Conservation (phyloP, 2,329 filamentous ascomycete genomes). For the Cladosporium halotolerans region DNA sequence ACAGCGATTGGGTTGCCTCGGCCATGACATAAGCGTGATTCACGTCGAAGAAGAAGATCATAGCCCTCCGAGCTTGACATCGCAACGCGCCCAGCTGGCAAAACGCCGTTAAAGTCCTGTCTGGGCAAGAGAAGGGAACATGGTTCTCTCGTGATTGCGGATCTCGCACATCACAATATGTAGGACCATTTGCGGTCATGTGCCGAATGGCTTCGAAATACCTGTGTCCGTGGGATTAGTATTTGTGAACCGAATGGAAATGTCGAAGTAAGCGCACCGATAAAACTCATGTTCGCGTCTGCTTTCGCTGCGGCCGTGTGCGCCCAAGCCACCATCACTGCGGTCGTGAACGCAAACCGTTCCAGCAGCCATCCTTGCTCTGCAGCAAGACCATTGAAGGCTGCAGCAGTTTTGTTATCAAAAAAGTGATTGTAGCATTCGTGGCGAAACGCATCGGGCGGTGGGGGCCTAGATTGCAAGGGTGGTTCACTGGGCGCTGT, state of each 20-base stretch:
- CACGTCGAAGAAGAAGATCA: constrained; percentile 50
- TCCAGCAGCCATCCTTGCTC: no score
- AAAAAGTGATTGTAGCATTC: no score
- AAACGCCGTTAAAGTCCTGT: constrained; percentile 40
- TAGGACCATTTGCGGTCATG: constrained; percentile 22
- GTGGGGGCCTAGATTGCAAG: no score
- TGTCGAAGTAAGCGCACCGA: constrained; percentile 8
- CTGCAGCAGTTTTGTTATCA: no score
- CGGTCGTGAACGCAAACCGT: no score
- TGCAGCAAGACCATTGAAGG: no score
- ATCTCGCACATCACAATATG: constrained; percentile 22
- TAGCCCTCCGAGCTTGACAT: constrained; percentile 42
- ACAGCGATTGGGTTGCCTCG: constrained; percentile 46
- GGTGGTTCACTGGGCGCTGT: no score
- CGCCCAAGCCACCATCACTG: no score
- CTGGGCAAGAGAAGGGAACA: constrained; percentile 25
- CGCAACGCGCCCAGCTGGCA: constrained; percentile 48
- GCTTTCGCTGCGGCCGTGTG: constrained; percentile 15
- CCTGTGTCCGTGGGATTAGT: not conserved
- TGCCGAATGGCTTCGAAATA: constrained; percentile 25
- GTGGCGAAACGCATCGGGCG: no score
- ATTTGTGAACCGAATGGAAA: not conserved
- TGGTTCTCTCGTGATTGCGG: constrained; percentile 19
- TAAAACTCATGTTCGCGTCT: constrained; percentile 28
- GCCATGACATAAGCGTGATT: constrained; percentile 48